phyloP scores from a whole-genome alignment of 2,329 filamentous ascomycete species.

The Exophiala calicioides region DNA sequence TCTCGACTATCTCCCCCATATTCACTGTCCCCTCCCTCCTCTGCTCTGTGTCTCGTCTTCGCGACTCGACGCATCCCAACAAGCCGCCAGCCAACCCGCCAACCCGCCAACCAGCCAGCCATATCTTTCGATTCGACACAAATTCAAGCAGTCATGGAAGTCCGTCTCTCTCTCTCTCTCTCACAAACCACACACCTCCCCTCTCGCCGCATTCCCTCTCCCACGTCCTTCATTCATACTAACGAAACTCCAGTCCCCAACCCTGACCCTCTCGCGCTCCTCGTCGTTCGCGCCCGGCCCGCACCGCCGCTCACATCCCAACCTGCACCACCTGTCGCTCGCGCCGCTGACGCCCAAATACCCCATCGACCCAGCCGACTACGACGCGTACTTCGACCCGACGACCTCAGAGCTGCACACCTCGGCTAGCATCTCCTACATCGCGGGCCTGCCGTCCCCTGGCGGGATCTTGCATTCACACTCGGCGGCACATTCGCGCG shows the following conservation, averaged over 20 bases:
- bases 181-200: too few relatives aligned
- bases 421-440: slow-evolving; percentile 34
- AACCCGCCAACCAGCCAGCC: too few relatives aligned
- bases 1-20: too few relatives aligned
- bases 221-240: neutral
- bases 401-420: slow-evolving; percentile 40
- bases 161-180: too few relatives aligned
- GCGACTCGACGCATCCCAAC: too few relatives aligned
- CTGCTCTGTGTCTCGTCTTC: too few relatives aligned
- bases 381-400: slow-evolving; percentile 40
- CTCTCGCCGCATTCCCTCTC: too few relatives aligned
- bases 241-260: slow-evolving; percentile 13
- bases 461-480: slow-evolving; percentile 27
- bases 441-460: slow-evolving; percentile 33
- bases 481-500: slow-evolving; percentile 22
- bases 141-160: too few relatives aligned
- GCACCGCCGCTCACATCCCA: slow-evolving; percentile 58
- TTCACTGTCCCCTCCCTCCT: too few relatives aligned
- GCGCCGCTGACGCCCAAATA: slow-evolving; percentile 60
- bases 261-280: slow-evolving; percentile 25
- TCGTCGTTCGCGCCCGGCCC: slow-evolving; percentile 32
- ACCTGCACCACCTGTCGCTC: slow-evolving; percentile 61
- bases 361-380: slow-evolving; percentile 46
- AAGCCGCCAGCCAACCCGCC: too few relatives aligned
- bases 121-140: too few relatives aligned